Conservation (phyloP, 169 alveolate species). For the Cardiosporidium cionae region DNA sequence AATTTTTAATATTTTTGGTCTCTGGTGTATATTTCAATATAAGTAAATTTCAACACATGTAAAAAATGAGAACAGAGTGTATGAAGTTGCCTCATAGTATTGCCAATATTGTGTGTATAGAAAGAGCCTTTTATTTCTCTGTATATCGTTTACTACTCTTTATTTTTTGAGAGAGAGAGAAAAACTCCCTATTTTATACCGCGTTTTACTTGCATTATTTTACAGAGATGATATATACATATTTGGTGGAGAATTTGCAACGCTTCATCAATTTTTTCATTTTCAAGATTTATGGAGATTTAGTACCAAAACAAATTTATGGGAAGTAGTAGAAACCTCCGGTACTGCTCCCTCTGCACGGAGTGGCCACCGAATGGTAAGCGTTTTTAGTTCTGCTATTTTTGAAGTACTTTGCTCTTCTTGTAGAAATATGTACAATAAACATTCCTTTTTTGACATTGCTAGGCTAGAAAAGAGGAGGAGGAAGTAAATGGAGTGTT, state of each 20-base stretch:
- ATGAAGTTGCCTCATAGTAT: no score
- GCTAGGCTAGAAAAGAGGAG: no score
- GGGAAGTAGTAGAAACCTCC: conserved; percentile 60
- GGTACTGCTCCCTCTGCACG: conserved; percentile 71
- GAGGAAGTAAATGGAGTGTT: no score
- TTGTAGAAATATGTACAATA: no score
- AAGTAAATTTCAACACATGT: no score
- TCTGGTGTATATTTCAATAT: no score
- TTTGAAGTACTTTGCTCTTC: no score
- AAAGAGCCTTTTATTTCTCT: not conserved
- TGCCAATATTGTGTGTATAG: not conserved
- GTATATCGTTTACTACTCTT: not conserved
- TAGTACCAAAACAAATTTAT: conserved; percentile 42
- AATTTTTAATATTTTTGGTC: no score
- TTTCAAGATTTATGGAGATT: conserved; percentile 74
- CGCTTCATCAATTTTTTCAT: conserved; percentile 73
- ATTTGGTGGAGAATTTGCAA: conserved; percentile 81
- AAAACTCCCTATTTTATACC: not conserved
- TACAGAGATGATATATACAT: conserved; percentile 62
- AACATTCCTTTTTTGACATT: no score
- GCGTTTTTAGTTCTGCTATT: no score
- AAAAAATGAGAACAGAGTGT: no score
- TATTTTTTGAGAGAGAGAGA: not conserved
- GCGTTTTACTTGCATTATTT: not conserved
- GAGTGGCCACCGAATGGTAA: conserved; percentile 82